Base-by-base conservation (phyloP, 2,329 filamentous ascomycete genomes). In the Fusarium udum region DNA sequence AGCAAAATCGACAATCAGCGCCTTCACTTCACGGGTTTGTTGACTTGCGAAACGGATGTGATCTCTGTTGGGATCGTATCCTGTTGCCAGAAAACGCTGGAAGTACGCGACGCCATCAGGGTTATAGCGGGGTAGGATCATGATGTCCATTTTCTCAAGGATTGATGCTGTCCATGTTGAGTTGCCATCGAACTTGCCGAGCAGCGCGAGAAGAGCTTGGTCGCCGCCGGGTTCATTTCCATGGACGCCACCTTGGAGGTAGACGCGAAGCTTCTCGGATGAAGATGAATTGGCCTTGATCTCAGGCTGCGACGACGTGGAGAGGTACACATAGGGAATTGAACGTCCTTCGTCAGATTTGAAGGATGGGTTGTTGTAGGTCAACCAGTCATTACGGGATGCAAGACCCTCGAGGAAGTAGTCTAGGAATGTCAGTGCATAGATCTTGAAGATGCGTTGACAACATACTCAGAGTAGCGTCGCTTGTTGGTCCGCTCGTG, bases 161-260 rank as follows among this genome's bases (percentile, higher is more conserved):
- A 79, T 61, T 2, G 75, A 77, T 1, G 67, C 61, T 3, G 78
- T n/a, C 77, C 77, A 79, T 0, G 73, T 73, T 8, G 72, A 46
- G 31, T 79, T 77, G 32, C 75, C 73, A 28, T 79, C 78, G 9
- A 79, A 65, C 11, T 79, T 79, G 3, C 78, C 78, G 1, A 79
- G 52, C 0, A 79, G 52, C 0, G 78, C 77, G 2, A 79, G 70
- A 4, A 79, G 69, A 1, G 72, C 75, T 52, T 79, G 75, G 20
- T 79, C 78, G 3, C 78, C 78, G 0, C 67, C 77, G 0, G 78
- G 78, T 13, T 79, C 78, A 15, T 79, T 79, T 18, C 78, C 78
- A 22, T 79, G 78, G 9, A 79, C 78, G 1, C 75, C 78, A 7
- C 75, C 77, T 55, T 79, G 78, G 0, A 79, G 49, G 26, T 77